Percentiles rank a stretch among this genome's conserved stretches.
Evolutionary conservation across 1,284 basidiomycete species (phyloP).

Genomic region (Apiotrichum akiyoshidainum): DNA sequence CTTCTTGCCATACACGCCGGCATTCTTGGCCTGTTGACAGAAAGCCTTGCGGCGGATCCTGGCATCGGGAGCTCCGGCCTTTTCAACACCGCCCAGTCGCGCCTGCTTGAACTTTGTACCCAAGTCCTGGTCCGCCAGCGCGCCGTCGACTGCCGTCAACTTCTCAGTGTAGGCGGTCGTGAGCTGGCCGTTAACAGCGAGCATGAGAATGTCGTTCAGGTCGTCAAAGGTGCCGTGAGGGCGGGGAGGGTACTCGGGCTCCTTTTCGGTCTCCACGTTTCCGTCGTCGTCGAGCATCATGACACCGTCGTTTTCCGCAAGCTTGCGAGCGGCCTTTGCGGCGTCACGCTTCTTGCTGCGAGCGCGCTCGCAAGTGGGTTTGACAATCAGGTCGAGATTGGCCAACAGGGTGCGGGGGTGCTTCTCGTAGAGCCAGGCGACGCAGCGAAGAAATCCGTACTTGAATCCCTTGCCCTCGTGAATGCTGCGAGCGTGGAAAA

Average conservation of each 20-base stretch:
- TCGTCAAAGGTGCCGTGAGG: constrained; percentile 39
- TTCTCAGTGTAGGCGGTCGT: constrained; percentile 6
- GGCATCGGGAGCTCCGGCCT: not conserved
- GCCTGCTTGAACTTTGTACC: constrained; percentile 16
- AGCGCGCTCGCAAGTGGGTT: constrained; percentile 29
- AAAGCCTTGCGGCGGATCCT: too few species aligned
- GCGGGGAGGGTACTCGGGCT: constrained; percentile 26
- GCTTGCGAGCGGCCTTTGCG: constrained; percentile 12
- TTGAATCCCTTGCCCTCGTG: constrained; percentile 40
- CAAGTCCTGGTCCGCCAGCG: constrained; percentile 17
- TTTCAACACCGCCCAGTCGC: constrained; percentile 5
- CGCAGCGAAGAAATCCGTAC: constrained; percentile 23
- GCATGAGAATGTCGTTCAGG: constrained; percentile 30
- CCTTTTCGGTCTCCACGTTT: constrained; percentile 13
- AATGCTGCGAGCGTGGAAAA: constrained; percentile 38
- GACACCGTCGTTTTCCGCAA: constrained; percentile 15
- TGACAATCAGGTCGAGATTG: constrained; percentile 30
- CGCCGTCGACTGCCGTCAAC: constrained; percentile 24
- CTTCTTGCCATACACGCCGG: too few species aligned
- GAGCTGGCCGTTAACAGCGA: constrained; percentile 32
- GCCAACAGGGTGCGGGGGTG: constrained; percentile 33
- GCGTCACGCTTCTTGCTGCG: constrained; percentile 23
- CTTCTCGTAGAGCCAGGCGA: constrained; percentile 33
- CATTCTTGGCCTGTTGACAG: too few species aligned
- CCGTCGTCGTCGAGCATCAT: constrained; percentile 24